Evolutionary conservation across 257 asterid genomes (phyloP).

Genomic region (Scutellaria galericulata): DNA sequence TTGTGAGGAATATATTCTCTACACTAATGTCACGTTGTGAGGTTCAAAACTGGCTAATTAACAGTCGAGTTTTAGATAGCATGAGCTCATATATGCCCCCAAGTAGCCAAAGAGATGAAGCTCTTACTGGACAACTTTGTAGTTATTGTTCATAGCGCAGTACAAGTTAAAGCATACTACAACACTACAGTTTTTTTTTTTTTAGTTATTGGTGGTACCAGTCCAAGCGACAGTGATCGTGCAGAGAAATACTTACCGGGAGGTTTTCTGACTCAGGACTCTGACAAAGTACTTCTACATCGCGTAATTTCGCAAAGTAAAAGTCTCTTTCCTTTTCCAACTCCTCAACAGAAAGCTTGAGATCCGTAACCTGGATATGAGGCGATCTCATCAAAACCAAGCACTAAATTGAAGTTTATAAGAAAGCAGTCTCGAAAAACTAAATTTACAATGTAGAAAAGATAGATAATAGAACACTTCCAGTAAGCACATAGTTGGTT

Average conservation of each 20-base stretch:
- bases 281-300: slow-evolving; percentile 87
- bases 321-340: slow-evolving; percentile 95
- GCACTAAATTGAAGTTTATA: slow-evolving; percentile 2
- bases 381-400: slow-evolving; percentile 22
- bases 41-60: no score
- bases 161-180: not conserved
- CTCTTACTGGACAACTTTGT: no score
- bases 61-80: no score
- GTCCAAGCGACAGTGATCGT: not conserved
- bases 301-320: slow-evolving; percentile 81
- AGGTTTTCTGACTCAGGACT: slow-evolving; percentile 58
- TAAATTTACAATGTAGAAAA: not conserved
- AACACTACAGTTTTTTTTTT: not conserved
- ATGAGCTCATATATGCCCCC: no score
- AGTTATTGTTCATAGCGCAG: no score
- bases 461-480: not conserved
- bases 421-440: not conserved
- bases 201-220: not conserved
- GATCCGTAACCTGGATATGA: slow-evolving; percentile 64
- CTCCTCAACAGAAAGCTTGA: slow-evolving; percentile 71
- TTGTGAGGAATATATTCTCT: no score
- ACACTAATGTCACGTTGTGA: no score
- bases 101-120: no score
- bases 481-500: not conserved
- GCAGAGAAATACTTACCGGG: slow-evolving; percentile 51